phyloP scores from a whole-genome alignment of 352 stramenopile genomes.

The Poterioochromonas sp. region DNA sequence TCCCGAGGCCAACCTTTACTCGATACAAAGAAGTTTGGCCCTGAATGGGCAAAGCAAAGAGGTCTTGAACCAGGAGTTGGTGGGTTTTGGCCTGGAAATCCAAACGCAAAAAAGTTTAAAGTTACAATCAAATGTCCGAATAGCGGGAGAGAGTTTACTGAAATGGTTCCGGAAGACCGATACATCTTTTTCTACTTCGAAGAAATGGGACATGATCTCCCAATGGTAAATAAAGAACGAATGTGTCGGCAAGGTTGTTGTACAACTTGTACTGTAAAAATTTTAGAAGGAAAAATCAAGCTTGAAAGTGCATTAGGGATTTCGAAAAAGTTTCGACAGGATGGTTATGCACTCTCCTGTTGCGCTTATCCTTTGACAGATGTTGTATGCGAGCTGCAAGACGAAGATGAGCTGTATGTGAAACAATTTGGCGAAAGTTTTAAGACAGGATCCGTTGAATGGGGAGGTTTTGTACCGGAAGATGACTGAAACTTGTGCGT shows the following conservation, averaged over 20 bases:
- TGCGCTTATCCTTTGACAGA: constrained; percentile 45
- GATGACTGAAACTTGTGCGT: no score
- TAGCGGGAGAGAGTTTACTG: neutral
- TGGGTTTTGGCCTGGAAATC: constrained; percentile 45
- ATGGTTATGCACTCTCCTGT: constrained; percentile 44
- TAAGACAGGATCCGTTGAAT: constrained; percentile 45
- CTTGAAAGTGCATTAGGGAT: constrained; percentile 42
- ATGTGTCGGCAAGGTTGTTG: constrained; percentile 49
- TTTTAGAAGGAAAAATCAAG: constrained; percentile 45
- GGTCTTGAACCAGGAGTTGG: constrained; percentile 34
- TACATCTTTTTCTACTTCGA: constrained; percentile 49
- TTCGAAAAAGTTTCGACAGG: constrained; percentile 43
- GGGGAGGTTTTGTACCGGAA: constrained; percentile 46
- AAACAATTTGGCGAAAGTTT: constrained; percentile 46
- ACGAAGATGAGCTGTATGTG: constrained; percentile 48
- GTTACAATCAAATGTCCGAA: constrained; percentile 29
- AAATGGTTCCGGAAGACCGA: constrained; percentile 41
- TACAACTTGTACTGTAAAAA: constrained; percentile 44
- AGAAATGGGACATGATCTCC: constrained; percentile 41
- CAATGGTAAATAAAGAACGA: constrained; percentile 43
- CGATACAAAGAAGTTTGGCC: no score
- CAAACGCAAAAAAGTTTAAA: constrained; percentile 44
- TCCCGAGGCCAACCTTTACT: no score
- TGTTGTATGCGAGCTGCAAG: constrained; percentile 42
- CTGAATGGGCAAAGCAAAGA: neutral